Conservation (phyloP, 1,284 basidiomycete genomes). For the Melanopsichium pennsylvanicum region DNA sequence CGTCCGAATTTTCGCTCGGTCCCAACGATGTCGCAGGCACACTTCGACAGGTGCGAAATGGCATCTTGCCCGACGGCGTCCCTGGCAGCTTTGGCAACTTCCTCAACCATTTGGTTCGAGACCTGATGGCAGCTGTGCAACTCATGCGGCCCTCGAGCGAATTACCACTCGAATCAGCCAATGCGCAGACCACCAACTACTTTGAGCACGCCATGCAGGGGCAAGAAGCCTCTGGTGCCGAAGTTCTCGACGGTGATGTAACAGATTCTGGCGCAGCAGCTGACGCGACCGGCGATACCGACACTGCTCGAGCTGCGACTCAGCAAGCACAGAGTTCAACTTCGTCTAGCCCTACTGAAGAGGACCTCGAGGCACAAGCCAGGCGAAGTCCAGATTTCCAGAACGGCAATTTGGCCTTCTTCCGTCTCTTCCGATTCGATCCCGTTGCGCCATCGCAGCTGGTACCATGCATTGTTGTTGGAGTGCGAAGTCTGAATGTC, state of each 20-base stretch:
- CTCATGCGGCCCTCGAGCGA: constrained; percentile 33
- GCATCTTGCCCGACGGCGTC: constrained; percentile 45
- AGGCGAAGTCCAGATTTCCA: constrained; percentile 53
- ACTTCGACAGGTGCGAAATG: constrained; percentile 47
- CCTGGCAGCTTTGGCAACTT: constrained; percentile 57
- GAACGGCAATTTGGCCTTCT: constrained; percentile 60
- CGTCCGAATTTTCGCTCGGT: constrained; percentile 32
- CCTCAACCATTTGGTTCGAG: constrained; percentile 51
- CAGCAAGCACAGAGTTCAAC: background rate
- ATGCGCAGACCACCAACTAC: constrained; percentile 28
- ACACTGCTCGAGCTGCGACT: background rate
- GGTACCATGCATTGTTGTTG: constrained; percentile 60
- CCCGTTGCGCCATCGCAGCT: constrained; percentile 41
- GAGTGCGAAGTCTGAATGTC: constrained; percentile 57
- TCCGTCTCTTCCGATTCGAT: constrained; percentile 62
- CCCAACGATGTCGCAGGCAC: constrained; percentile 44
- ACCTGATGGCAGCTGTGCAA: constrained; percentile 54
- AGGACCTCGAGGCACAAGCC: constrained; percentile 25
- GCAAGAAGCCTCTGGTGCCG: constrained; percentile 24
- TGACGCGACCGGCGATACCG: background rate
- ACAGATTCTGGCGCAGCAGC: background rate
- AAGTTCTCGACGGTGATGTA: constrained; percentile 32
- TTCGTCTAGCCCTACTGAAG: background rate
- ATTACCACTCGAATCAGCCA: constrained; percentile 3
- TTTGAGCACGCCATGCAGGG: constrained; percentile 24